Base-by-base conservation (phyloP, 768 basidiomycete genomes). In the Lepiota brunneoincarnata region DNA sequence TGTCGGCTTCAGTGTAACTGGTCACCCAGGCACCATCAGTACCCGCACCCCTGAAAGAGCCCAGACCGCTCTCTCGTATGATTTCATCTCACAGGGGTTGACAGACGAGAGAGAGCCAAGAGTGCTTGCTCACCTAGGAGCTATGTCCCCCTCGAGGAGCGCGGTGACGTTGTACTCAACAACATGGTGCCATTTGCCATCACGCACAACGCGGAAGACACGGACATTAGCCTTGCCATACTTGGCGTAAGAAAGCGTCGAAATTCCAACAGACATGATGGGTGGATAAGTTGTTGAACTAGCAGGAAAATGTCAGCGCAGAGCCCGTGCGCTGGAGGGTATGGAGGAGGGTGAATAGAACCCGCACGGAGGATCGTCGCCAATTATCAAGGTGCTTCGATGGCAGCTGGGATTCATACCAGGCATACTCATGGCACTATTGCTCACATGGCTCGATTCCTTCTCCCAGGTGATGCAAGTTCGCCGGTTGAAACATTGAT, bases 161-260 rank as follows among this genome's bases (percentile, higher is more conserved):
- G 83, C 79, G 6, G 81, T 77, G 20, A 95, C 89, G 58, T 84
- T 87, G 72, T 95, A 95, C 68, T 96, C 93, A 24, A 87, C 90
- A 9, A 94, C 70, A 31, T 85, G 75, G 62, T 94, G 89, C 71
- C 80, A 77, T 7, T 74, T 71, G 3, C 74, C 81, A 45, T 83
- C 79, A 9, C 93, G 79, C 18, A 95, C 91, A 51, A 96, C 79
- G 26, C 95, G 83, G 59, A 92, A 81, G 39, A 98, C 88, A 20
- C 93, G 81, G 14, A 98, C 82, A 59, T 87, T 85, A 69, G 92
- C 87, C 72, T 98, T 98, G 10, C 94, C 94, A 62, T 94, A 92
- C 21, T 83, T 81, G 1, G 90, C 86, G 26, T 69, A 58, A 21
- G 71, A 63, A 31, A 78, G 65, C n/a, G 62, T 56, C 9, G 65